phyloP scores from a whole-genome alignment of 306 rosid species.

The Cicer yamashitae region DNA sequence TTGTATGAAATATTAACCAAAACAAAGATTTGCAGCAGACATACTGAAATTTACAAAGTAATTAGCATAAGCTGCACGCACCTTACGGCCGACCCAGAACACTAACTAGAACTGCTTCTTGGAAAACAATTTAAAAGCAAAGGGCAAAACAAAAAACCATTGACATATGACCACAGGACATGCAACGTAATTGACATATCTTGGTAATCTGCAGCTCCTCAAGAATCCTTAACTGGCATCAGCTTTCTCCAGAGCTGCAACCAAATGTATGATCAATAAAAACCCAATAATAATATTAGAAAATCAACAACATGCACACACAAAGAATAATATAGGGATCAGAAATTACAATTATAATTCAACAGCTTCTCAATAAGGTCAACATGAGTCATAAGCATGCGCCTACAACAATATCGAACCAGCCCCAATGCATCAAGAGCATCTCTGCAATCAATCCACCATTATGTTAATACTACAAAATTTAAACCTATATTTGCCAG shows the following conservation, averaged over 20 bases:
- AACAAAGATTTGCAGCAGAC: not conserved
- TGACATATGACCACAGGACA: not conserved
- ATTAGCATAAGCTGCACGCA: not conserved
- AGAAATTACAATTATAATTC: constrained; percentile 74
- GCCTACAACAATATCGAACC: constrained; percentile 91
- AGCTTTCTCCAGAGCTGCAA: constrained; percentile 72
- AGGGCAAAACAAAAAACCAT: not conserved
- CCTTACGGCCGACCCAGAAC: not conserved
- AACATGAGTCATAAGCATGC: constrained; percentile 97
- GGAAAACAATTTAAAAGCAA: not conserved
- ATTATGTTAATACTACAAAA: not conserved
- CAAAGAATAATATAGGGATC: constrained; percentile 6
- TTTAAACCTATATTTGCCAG: not conserved
- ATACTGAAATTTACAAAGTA: not conserved
- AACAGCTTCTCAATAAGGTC: constrained; percentile 94
- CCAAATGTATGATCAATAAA: constrained; percentile 15
- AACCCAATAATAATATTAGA: not conserved
- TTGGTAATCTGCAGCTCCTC: not conserved
- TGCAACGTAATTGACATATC: not conserved
- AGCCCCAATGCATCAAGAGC: constrained; percentile 87
- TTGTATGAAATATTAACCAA: too few relatives aligned
- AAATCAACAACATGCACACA: not conserved
- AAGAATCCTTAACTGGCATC: constrained; percentile 55
- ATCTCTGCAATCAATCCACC: constrained; percentile 62
- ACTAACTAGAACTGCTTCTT: not conserved